phyloP scores from a whole-genome alignment of 177 flowering plant species.

The Vitis hybrid region DNA sequence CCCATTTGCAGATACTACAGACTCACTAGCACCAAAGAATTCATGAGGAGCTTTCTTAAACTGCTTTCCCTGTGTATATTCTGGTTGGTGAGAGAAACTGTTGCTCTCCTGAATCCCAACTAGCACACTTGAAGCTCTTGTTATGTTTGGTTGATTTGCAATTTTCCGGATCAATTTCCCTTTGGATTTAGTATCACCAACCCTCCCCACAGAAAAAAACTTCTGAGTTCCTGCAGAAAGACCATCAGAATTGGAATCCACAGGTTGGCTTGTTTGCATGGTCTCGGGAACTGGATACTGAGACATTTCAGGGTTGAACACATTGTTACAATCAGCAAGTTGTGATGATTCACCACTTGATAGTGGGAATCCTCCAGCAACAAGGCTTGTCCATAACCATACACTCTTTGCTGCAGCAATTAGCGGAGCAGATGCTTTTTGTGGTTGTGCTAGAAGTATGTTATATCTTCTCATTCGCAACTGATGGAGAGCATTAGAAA shows the following conservation, averaged over 20 bases:
- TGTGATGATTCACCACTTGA: slow-evolving; percentile 39
- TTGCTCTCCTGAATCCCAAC: slow-evolving; percentile 30
- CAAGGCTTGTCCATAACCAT: slow-evolving; percentile 90
- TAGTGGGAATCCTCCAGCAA: slow-evolving; percentile 70
- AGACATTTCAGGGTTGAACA: slow-evolving; percentile 17
- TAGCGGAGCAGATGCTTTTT: slow-evolving; percentile 67
- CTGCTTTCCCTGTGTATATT: slow-evolving; percentile 32
- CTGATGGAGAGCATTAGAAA: slow-evolving; percentile 92
- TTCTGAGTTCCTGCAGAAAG: slow-evolving; percentile 31
- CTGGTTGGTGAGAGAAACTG: slow-evolving; percentile 28
- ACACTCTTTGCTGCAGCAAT: slow-evolving; percentile 85
- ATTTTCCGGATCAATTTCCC: slow-evolving; percentile 39
- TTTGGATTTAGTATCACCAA: slow-evolving; percentile 34
- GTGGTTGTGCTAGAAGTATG: slow-evolving; percentile 90
- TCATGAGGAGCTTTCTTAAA: slow-evolving; percentile 58
- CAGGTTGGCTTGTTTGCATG: slow-evolving; percentile 18
- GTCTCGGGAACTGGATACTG: slow-evolving; percentile 22
- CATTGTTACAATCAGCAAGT: slow-evolving; percentile 15
- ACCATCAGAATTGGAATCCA: slow-evolving; percentile 20
- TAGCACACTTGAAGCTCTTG: slow-evolving; percentile 34
- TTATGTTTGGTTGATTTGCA: slow-evolving; percentile 35
- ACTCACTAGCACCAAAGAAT: slow-evolving; percentile 38
- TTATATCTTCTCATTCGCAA: slow-evolving; percentile 87
- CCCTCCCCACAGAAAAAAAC: slow-evolving; percentile 28
- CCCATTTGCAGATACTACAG: slow-evolving; percentile 28